phyloP scores from a whole-genome alignment of 2,329 filamentous ascomycete genomes.

The Colletotrichum aenigma region DNA sequence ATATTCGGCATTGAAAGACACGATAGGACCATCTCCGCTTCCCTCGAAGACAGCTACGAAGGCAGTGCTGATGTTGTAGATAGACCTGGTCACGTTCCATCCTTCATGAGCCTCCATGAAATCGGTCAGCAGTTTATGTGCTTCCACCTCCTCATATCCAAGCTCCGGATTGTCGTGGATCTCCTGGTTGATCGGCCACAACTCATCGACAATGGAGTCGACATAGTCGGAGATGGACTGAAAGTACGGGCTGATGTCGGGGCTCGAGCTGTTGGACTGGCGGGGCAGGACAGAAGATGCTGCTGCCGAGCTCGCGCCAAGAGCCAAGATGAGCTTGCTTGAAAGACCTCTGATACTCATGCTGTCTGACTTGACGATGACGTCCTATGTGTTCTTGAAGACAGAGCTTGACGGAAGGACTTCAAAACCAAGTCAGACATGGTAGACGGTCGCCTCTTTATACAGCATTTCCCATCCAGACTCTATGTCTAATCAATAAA shows the following conservation, averaged over 20 bases:
- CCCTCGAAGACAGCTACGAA: conserved; percentile 46
- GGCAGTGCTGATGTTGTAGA: conserved; percentile 46
- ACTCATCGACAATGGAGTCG: conserved; percentile 16
- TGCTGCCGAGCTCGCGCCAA: not conserved
- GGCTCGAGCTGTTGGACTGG: not conserved
- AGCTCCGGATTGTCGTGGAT: conserved; percentile 50
- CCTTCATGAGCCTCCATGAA: conserved; percentile 37
- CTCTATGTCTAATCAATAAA: not conserved
- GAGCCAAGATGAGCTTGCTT: not conserved
- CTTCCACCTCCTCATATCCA: conserved; percentile 44
- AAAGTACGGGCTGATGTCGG: not conserved
- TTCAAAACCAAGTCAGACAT: not conserved
- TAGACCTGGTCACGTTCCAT: conserved; percentile 43
- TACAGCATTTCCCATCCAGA: not conserved
- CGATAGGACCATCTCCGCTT: conserved; percentile 36
- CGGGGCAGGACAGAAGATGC: not conserved
- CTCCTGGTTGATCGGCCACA: conserved; percentile 42
- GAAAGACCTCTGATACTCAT: not conserved
- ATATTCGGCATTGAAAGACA: conserved; percentile 47
- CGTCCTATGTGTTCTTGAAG: not conserved
- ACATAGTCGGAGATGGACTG: conserved; percentile 21
- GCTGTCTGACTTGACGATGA: not conserved
- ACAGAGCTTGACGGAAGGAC: not conserved
- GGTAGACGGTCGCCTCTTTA: not conserved
- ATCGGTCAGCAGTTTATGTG: conserved; percentile 42